Base-by-base conservation (phyloP, 768 basidiomycete species). In the Tylopilus balloui region DNA sequence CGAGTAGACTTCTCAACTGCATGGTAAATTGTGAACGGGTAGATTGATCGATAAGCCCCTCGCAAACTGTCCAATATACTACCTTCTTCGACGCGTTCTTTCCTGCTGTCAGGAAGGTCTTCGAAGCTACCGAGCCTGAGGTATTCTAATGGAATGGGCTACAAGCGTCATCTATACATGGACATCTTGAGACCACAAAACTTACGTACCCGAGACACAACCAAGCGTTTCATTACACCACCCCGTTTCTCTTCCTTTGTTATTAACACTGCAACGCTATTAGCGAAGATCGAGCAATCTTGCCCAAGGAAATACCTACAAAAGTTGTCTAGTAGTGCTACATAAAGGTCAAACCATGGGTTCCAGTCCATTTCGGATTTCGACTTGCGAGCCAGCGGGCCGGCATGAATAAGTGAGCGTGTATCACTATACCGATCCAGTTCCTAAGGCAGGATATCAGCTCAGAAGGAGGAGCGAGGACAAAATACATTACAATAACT, bases 81-180 rank as follows among this genome's bases (percentile, higher is more conserved):
- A 31, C 79, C 77, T 41, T 80, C 82, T 42, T 86, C 83, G 14
- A 71, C 57, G 37, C 76, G 77, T 53, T 84, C 86, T 60, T 78
- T 83, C 28, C 87, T 79, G 41, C 67, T 72, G 55, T 89, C 90
- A 5, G 80, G 69, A 6, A 78, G 71, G 1, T 62, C 72, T 17
- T 75, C 71, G 61, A 92, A 92, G 14, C 76, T 68, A 24, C 78
- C 88, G 8, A 91, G 73, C 15, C 79, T 80, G n/a, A 92, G 76
- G 54, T 83, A 91, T 31, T 86, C 83, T 3, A 92, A 68, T 4
- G 88, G 85, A 47, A 92, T 78, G 24, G 90, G 90, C 90, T 92
- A 53, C 29, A 31, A 15, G 47, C 52, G 41, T 39, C 41, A 52
- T 56, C 45, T 15, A 48, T 31, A 56, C 29, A 51, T 42, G 27